Conservation (phyloP, 2,329 filamentous ascomycete genomes). For the Penicillium sclerotigenum region DNA sequence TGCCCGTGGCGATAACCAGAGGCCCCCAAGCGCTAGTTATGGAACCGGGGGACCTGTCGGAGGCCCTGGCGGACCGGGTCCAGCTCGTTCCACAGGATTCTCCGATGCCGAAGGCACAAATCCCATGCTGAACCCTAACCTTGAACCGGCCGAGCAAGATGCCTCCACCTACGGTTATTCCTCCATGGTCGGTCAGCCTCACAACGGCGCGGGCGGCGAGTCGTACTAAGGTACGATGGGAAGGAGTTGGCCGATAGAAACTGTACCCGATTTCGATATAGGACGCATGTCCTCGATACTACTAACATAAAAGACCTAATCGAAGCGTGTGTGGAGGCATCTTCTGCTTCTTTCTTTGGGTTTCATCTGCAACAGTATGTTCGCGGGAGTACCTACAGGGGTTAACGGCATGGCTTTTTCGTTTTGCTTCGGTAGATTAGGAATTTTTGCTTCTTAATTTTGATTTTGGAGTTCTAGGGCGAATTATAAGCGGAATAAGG, state of each 20-base stretch:
- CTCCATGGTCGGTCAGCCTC: constrained; percentile 45
- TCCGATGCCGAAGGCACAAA: constrained; percentile 43
- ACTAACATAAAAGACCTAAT: neutral
- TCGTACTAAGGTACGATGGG: constrained; percentile 35
- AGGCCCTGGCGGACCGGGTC: constrained; percentile 23
- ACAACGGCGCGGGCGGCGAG: constrained; percentile 48
- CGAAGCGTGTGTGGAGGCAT: constrained; percentile 5
- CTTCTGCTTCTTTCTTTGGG: constrained; percentile 1
- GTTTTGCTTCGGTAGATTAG: neutral
- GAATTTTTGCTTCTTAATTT: neutral
- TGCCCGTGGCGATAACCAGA: constrained; percentile 65
- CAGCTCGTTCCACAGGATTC: constrained; percentile 34
- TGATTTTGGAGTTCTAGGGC: neutral
- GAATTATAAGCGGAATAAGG: neutral
- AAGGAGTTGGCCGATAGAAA: neutral
- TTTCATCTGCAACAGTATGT: neutral
- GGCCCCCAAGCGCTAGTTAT: constrained; percentile 52
- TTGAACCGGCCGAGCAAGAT: constrained; percentile 48
- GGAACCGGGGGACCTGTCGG: constrained; percentile 40
- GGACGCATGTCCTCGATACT: neutral
- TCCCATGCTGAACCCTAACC: constrained; percentile 44
- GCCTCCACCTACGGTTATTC: constrained; percentile 46
- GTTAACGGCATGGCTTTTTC: neutral
- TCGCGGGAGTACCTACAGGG: neutral
- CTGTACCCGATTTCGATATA: neutral